Evolutionary conservation across 768 basidiomycete genomes (phyloP).

Genomic region (Agrocybe pediades): DNA sequence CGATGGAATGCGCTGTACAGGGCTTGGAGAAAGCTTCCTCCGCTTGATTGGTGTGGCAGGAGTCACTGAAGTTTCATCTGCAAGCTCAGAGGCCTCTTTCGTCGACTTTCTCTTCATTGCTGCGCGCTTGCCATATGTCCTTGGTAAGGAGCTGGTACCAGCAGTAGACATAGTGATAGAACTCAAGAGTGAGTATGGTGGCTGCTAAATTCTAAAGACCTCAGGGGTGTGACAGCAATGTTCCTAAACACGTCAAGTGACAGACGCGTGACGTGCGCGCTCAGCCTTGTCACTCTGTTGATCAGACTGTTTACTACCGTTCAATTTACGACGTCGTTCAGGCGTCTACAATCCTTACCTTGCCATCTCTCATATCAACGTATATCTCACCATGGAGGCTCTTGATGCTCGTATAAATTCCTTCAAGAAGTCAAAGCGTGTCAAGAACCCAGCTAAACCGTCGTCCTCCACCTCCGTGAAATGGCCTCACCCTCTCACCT

Average conservation of each 20-base stretch:
- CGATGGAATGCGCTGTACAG: slow-evolving; percentile 12
- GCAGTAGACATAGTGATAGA: slow-evolving; percentile 15
- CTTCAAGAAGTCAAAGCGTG: slow-evolving; percentile 63
- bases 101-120: slow-evolving; percentile 20
- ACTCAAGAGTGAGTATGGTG: neutral
- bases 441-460: slow-evolving; percentile 55
- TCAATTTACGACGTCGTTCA: slow-evolving; percentile 13
- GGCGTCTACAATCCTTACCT: neutral
- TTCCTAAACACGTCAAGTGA: slow-evolving; percentile 15
- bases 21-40: slow-evolving; percentile 23
- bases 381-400: slow-evolving; percentile 50
- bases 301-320: slow-evolving; percentile 7
- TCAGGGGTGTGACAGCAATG: slow-evolving; percentile 7
- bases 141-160: slow-evolving; percentile 19
- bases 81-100: slow-evolving; percentile 1
- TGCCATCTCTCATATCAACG: neutral
- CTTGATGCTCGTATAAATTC: slow-evolving; percentile 65
- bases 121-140: slow-evolving; percentile 38
- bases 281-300: slow-evolving; percentile 15
- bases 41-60: slow-evolving; percentile 22
- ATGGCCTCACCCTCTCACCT: slow-evolving; percentile 77
- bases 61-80: slow-evolving; percentile 1
- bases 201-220: neutral
- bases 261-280: slow-evolving; percentile 40
- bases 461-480: slow-evolving; percentile 51